Evolutionary conservation across 1,284 basidiomycete species (phyloP).

Genomic region (Ceratobasidium papillatum): DNA sequence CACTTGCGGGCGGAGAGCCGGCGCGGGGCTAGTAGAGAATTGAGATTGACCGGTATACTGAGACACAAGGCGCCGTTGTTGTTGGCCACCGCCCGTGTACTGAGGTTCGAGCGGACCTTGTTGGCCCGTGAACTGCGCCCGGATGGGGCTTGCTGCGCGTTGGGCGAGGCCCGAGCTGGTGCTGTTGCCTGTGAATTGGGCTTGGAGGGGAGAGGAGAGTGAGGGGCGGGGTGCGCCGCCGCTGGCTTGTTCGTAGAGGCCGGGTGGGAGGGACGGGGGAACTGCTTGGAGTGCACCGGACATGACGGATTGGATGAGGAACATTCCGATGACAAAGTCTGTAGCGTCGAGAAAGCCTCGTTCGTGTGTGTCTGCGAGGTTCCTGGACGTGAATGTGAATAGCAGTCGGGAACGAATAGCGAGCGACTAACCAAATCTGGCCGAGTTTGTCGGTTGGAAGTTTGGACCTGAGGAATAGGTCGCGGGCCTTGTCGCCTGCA

Average conservation of each 20-base stretch:
- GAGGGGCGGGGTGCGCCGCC: slow-evolving; percentile 54
- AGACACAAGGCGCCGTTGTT: slow-evolving; percentile 25
- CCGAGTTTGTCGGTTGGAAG: slow-evolving; percentile 89
- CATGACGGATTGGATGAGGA: slow-evolving; percentile 93
- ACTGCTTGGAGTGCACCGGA: slow-evolving; percentile 77
- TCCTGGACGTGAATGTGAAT: slow-evolving; percentile 61
- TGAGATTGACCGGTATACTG: slow-evolving; percentile 43
- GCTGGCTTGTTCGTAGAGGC: slow-evolving; percentile 87
- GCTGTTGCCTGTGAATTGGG: slow-evolving; percentile 49
- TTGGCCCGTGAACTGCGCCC: slow-evolving; percentile 73
- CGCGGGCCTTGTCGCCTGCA: slow-evolving; percentile 87
- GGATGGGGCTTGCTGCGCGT: slow-evolving; percentile 50
- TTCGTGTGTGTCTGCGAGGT: slow-evolving; percentile 92
- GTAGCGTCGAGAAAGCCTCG: slow-evolving; percentile 88
- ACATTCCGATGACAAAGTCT: slow-evolving; percentile 98
- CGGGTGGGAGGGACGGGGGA: slow-evolving; percentile 83
- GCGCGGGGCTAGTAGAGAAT: slow-evolving; percentile 47
- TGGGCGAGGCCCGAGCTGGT: slow-evolving; percentile 57
- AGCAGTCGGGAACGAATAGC: slow-evolving; percentile 10
- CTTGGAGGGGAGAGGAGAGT: slow-evolving; percentile 44
- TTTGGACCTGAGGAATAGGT: slow-evolving; percentile 94
- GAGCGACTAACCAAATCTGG: slow-evolving; percentile 80
- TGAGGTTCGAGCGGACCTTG: slow-evolving; percentile 58
- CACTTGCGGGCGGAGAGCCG: slow-evolving; percentile 50
- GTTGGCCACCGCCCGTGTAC: slow-evolving; percentile 56